phyloP scores from a whole-genome alignment of 2,329 filamentous ascomycete species.

The Colletotrichum tanaceti region DNA sequence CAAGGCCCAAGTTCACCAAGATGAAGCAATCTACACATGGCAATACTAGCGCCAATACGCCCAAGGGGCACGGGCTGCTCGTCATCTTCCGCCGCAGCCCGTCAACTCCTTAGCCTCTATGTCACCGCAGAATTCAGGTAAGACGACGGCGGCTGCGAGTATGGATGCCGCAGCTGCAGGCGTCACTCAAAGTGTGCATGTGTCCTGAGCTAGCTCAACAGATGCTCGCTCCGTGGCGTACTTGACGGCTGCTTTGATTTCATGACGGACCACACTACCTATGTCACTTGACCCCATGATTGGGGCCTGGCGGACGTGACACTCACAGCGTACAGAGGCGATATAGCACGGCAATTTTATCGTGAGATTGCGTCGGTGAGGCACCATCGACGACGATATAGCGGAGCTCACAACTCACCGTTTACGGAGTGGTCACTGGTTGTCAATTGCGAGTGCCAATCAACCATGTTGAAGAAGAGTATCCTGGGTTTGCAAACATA shows the following conservation, averaged over 20 bases:
- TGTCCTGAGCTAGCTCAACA: constrained; percentile 7
- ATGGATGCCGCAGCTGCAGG: background rate
- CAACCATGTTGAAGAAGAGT: background rate
- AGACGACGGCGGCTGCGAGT: background rate
- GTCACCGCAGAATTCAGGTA: constrained; percentile 4
- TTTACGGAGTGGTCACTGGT: background rate
- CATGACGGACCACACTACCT: constrained; percentile 12
- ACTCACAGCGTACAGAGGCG: constrained; percentile 1
- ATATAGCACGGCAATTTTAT: background rate
- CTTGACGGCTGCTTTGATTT: constrained; percentile 24
- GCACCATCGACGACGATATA: background rate
- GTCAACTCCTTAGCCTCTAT: background rate
- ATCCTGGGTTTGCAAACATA: background rate
- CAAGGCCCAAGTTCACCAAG: background rate
- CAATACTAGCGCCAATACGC: background rate
- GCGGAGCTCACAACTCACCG: constrained; percentile 9
- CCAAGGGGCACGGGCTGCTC: background rate
- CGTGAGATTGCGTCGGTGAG: constrained; percentile 9
- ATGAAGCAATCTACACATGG: constrained; percentile 3
- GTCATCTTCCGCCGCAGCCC: background rate
- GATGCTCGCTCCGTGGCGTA: constrained; percentile 1
- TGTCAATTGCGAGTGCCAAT: background rate
- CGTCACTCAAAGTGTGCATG: background rate
- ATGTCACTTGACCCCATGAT: background rate
- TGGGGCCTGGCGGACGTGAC: constrained; percentile 4